Conservation (phyloP, 495 filamentous ascomycete genomes). For the Pyronema omphalodes region DNA sequence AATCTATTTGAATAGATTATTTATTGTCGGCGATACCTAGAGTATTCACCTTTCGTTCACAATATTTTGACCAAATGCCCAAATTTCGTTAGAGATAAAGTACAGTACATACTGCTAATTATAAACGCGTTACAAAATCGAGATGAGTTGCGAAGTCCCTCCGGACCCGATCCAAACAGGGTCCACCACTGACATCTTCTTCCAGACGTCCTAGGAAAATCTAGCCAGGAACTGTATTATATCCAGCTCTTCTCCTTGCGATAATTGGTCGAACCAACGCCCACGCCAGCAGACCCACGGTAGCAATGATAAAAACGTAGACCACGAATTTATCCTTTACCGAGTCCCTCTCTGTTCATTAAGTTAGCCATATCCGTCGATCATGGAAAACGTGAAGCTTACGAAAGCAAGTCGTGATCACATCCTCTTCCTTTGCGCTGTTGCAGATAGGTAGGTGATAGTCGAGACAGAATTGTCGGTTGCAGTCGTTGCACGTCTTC, state of each 20-base stretch:
- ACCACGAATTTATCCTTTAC: slow-evolving; percentile 81
- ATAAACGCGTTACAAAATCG: too few relatives aligned
- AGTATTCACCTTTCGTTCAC: too few relatives aligned
- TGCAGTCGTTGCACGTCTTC: slow-evolving; percentile 63
- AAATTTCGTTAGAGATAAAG: too few relatives aligned
- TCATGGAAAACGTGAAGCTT: slow-evolving; percentile 23
- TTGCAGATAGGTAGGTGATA: slow-evolving; percentile 78
- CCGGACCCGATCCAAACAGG: too few relatives aligned
- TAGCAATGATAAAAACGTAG: slow-evolving; percentile 77
- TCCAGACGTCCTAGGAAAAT: too few relatives aligned
- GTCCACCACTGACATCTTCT: too few relatives aligned
- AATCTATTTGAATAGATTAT: too few relatives aligned
- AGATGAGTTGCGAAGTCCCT: too few relatives aligned
- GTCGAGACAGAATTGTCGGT: slow-evolving; percentile 69
- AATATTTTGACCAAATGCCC: too few relatives aligned
- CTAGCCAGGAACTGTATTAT: neutral
- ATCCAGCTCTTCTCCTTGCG: neutral
- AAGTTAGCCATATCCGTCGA: too few relatives aligned
- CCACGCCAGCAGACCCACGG: slow-evolving; percentile 63
- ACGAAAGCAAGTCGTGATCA: slow-evolving; percentile 83
- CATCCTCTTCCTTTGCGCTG: slow-evolving; percentile 65
- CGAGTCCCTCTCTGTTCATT: slow-evolving; percentile 52
- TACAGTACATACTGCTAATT: too few relatives aligned
- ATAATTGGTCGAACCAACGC: slow-evolving; percentile 39
- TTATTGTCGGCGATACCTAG: too few relatives aligned